These are phyloP conservation scores for Colletotrichum theobromicola DNA, from an alignment of 2,329 filamentous ascomycete species.

Conservation along the genomic window DNA sequence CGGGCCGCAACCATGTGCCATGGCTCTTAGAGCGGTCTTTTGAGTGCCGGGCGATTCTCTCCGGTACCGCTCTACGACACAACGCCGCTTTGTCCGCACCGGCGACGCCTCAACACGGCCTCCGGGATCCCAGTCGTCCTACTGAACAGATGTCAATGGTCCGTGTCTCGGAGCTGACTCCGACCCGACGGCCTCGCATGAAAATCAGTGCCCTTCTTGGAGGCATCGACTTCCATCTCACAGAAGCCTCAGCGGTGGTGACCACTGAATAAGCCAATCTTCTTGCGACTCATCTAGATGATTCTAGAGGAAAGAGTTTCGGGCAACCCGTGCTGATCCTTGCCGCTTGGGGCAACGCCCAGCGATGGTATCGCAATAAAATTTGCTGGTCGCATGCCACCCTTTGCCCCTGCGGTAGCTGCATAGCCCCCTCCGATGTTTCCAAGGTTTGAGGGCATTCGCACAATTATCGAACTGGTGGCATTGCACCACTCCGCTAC, in stretches of 20 bases:
- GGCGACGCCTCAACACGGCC: not conserved
- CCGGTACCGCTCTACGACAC: not conserved
- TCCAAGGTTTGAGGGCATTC: conserved; percentile 1
- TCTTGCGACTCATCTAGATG: not conserved
- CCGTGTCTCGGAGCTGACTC: not conserved
- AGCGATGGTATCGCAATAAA: not conserved
- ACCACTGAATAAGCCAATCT: not conserved
- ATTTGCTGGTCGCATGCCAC: not conserved
- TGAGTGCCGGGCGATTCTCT: not conserved
- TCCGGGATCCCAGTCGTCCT: not conserved
- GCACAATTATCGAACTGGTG: not conserved
- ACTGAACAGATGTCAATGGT: not conserved
- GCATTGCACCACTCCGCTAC: not conserved
- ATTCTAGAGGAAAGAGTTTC: not conserved
- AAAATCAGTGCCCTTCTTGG: not conserved
- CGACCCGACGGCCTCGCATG: not conserved
- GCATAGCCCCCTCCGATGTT: not conserved
- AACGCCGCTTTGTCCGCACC: not conserved
- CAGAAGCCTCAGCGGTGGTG: not conserved
- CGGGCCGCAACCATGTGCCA: not conserved
- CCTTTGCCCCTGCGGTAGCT: not conserved
- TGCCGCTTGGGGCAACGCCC: not conserved
- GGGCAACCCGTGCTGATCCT: not conserved
- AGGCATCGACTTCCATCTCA: not conserved
- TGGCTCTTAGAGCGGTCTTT: not conserved